Evolutionary conservation across 345 rosid species (phyloP).

Genomic region (Euphorbia peplus): DNA sequence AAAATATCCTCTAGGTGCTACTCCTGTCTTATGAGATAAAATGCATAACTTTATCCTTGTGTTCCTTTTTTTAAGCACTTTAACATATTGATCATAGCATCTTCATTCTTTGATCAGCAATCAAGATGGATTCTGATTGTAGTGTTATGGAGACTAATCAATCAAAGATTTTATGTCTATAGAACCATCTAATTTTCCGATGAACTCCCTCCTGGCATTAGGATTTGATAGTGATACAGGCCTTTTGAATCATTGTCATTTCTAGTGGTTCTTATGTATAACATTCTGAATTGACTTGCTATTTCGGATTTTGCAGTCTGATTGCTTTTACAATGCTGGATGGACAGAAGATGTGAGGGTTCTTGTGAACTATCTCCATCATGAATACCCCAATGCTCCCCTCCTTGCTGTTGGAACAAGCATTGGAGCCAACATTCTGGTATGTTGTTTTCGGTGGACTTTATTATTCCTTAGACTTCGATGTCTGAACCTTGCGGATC

Average conservation of each 20-base stretch:
- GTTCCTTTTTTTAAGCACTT: neutral
- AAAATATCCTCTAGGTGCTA: too few species aligned
- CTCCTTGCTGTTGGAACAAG: slow-evolving; percentile 85
- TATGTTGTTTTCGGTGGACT: slow-evolving; percentile 23
- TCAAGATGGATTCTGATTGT: too few species aligned
- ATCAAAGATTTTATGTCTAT: too few species aligned
- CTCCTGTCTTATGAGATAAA: neutral
- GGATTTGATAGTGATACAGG: neutral
- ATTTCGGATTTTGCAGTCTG: slow-evolving; percentile 52
- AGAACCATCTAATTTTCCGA: neutral
- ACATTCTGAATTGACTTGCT: neutral
- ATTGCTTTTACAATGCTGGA: slow-evolving; percentile 90
- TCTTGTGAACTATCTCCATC: slow-evolving; percentile 56
- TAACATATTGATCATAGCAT: neutral
- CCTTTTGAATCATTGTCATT: neutral
- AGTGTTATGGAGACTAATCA: too few species aligned
- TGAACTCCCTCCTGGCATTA: neutral
- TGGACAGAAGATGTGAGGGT: slow-evolving; percentile 75
- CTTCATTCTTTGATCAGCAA: neutral
- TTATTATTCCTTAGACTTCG: neutral
- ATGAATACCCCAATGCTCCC: slow-evolving; percentile 71
- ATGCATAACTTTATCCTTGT: neutral
- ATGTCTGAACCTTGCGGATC: neutral
- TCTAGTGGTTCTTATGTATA: neutral
- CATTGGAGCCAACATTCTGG: slow-evolving; percentile 89